Percentiles rank a stretch among this genome's conserved stretches.
Evolutionary conservation across 148 eudicot genomes (phyloP).

Genomic region (Spergularia bocconei): DNA sequence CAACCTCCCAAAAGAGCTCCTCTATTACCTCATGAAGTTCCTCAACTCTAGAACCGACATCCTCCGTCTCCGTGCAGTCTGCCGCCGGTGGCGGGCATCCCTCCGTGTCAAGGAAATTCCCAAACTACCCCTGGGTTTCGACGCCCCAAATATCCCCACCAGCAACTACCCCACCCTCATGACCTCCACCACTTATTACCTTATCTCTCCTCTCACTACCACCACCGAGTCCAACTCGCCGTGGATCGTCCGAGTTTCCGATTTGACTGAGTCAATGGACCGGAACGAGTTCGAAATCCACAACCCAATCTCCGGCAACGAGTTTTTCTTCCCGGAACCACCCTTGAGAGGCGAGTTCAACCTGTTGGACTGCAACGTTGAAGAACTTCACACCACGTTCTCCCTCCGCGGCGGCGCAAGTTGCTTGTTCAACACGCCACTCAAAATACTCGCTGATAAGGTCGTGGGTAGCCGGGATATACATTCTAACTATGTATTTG

Average conservation of each 20-base stretch:
- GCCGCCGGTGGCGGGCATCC: neutral
- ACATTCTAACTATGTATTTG: neutral
- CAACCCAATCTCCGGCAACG: neutral
- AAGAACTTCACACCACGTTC: neutral
- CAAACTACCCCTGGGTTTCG: constrained; percentile 6
- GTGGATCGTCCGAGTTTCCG: constrained; percentile 4
- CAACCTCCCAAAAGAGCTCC: constrained; percentile 7
- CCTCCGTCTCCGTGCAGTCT: constrained; percentile 3
- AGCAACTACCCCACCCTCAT: neutral
- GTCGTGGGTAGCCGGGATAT: constrained; percentile 10
- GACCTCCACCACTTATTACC: neutral
- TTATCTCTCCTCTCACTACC: constrained; percentile 6
- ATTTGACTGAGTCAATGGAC: neutral
- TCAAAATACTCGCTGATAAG: neutral
- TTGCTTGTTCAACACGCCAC: neutral
- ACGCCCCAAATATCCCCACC: neutral
- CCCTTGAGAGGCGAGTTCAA: neutral
- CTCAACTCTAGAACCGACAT: neutral
- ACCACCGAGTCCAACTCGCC: neutral
- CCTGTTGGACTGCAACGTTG: neutral
- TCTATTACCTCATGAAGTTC: neutral
- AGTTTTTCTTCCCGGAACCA: neutral
- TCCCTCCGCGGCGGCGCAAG: neutral
- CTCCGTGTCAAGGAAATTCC: neutral
- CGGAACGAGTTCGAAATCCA: neutral